Evolutionary conservation across 257 asterid genomes (phyloP).

Genomic region (Nicotiana sylvestris): DNA sequence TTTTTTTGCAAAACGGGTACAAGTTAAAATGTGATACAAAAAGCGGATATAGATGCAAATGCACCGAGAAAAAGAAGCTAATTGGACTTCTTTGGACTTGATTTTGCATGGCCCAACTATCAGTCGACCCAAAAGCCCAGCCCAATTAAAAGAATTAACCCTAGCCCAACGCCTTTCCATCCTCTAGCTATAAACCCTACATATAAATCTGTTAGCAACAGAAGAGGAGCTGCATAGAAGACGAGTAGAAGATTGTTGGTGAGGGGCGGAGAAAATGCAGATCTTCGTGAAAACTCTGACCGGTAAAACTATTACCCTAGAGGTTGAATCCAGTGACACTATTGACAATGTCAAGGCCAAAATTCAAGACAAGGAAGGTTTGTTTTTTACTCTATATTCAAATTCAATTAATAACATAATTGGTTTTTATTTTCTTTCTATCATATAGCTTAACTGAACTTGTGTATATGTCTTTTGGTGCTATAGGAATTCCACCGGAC

Average conservation of each 20-base stretch:
- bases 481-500: constrained; percentile 35
- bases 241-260: neutral
- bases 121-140: neutral
- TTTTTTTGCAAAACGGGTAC: no score
- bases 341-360: constrained; percentile 36
- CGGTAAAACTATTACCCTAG: constrained; percentile 33
- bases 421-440: neutral
- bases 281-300: constrained; percentile 38
- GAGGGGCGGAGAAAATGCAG: constrained; percentile 21
- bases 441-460: neutral
- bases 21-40: no score
- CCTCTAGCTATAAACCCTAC: neutral
- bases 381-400: neutral
- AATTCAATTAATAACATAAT: neutral
- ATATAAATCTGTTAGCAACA: neutral
- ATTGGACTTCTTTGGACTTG: neutral
- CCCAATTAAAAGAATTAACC: neutral
- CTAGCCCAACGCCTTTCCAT: neutral
- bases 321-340: constrained; percentile 34
- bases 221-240: neutral
- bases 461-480: neutral
- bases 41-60: no score
- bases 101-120: neutral
- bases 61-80: neutral
- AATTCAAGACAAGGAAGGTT: constrained; percentile 35